Evolutionary conservation across 2,329 filamentous ascomycete genomes (phyloP).

Genomic region (Claviceps spartinae): DNA sequence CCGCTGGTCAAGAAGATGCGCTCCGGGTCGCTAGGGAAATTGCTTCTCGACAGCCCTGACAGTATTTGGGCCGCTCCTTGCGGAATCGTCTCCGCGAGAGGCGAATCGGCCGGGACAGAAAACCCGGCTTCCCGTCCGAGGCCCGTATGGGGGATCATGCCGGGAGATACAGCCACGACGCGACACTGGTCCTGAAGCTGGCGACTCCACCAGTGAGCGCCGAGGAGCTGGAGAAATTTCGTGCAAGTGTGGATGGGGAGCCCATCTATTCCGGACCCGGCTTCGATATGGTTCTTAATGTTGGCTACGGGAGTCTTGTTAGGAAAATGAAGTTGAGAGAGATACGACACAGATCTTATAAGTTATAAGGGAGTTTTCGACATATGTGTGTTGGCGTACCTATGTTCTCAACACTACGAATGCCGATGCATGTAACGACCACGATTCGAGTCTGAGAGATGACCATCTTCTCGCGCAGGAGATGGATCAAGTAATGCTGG

Average conservation of each 20-base stretch:
- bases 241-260: conserved; percentile 25
- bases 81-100: conserved; percentile 33
- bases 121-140: conserved; percentile 21
- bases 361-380: no score
- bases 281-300: conserved; percentile 26
- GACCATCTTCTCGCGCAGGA: conserved; percentile 33
- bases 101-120: conserved; percentile 17
- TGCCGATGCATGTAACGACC: conserved; percentile 36
- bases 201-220: conserved; percentile 42
- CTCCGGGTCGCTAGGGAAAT: conserved; percentile 36
- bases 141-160: conserved; percentile 35
- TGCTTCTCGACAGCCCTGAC: conserved; percentile 27
- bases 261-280: conserved; percentile 20
- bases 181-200: conserved; percentile 28
- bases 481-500: conserved; percentile 38
- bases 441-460: conserved; percentile 33
- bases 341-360: no score
- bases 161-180: conserved; percentile 40
- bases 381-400: conserved; percentile 13
- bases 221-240: conserved; percentile 38
- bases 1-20: conserved; percentile 41
- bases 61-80: conserved; percentile 34
- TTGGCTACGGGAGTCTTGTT: conserved; percentile 13
- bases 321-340: not conserved
- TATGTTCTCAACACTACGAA: conserved; percentile 26